A percentile compares a stretch with the other conserved stretches of the same genome.
Evolutionary conservation across 805 yeast genomes (phyloP).

Genomic region (Ogataea thermomethanolica): DNA sequence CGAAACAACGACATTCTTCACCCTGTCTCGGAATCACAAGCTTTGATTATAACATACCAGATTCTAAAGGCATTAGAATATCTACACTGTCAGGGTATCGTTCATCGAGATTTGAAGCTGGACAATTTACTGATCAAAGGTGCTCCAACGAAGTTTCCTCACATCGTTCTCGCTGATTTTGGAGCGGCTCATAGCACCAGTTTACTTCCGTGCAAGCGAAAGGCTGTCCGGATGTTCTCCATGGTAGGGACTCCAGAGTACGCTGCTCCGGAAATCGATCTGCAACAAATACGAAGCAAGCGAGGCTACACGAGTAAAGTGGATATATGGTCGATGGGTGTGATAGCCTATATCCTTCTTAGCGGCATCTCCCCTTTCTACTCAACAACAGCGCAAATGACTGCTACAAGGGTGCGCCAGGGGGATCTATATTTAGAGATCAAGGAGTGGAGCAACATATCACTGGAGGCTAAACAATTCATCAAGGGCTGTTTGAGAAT

Average conservation of each 20-base stretch:
- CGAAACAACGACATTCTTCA: conserved; percentile 46
- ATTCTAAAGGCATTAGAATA: conserved; percentile 52
- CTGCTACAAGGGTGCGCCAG: conserved; percentile 37
- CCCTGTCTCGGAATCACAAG: conserved; percentile 52
- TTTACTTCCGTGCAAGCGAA: neutral
- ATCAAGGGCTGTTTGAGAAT: conserved; percentile 39
- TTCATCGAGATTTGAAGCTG: conserved; percentile 63
- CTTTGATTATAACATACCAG: conserved; percentile 52
- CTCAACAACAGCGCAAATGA: conserved; percentile 39
- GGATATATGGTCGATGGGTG: conserved; percentile 70
- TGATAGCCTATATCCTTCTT: conserved; percentile 53
- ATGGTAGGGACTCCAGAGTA: conserved; percentile 56
- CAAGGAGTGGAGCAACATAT: conserved; percentile 42
- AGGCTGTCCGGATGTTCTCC: conserved; percentile 23
- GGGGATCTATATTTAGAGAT: conserved; percentile 40
- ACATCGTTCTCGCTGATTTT: conserved; percentile 63
- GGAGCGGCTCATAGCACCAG: conserved; percentile 41
- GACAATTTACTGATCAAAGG: conserved; percentile 63
- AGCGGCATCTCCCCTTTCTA: conserved; percentile 67
- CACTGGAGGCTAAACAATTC: conserved; percentile 43
- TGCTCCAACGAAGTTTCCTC: conserved; percentile 49
- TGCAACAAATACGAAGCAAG: conserved; percentile 17
- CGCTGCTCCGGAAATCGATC: conserved; percentile 68
- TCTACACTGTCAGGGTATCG: conserved; percentile 51
- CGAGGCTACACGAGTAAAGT: conserved; percentile 53